phyloP scores from a whole-genome alignment of 2,329 filamentous ascomycete genomes.

The Pestalotiopsis fici region DNA sequence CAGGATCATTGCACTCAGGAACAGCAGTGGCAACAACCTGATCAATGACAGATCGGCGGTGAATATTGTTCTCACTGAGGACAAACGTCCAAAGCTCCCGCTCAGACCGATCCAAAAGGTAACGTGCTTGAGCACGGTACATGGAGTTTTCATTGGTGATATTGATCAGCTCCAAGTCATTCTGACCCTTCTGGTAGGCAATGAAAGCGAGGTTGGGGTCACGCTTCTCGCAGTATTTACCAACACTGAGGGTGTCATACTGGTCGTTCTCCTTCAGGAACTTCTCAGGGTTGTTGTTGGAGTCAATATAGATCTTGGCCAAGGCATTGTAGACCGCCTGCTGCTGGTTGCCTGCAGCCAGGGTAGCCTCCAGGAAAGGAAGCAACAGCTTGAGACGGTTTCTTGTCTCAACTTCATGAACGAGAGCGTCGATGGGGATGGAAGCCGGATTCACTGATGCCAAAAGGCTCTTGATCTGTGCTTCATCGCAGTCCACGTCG shows the following conservation, averaged over 20 bases:
- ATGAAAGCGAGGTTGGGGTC: conserved; percentile 96
- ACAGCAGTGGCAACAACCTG: conserved; percentile 96
- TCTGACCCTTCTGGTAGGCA: conserved; percentile 94
- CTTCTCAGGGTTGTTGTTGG: conserved; percentile 95
- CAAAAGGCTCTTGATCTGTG: conserved; percentile 90
- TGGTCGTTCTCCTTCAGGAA: conserved; percentile 97
- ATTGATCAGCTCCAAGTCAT: conserved; percentile 93
- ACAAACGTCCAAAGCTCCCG: conserved; percentile 93
- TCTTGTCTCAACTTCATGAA: conserved; percentile 90
- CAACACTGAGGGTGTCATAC: conserved; percentile 88
- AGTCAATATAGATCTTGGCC: conserved; percentile 99
- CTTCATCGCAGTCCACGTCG: conserved; percentile 96
- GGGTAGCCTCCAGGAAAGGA: conserved; percentile 91
- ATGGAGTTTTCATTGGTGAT: conserved; percentile 99
- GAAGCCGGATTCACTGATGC: conserved; percentile 79
- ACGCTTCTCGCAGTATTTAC: conserved; percentile 98
- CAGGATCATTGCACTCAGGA: conserved; percentile 86
- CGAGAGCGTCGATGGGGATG: conserved; percentile 92
- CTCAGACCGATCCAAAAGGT: conserved; percentile 88
- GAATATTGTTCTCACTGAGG: conserved; percentile 91
- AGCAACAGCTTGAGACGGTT: conserved; percentile 94
- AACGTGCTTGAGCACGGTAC: conserved; percentile 97
- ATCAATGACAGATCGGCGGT: conserved; percentile 90
- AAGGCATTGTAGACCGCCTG: conserved; percentile 96
- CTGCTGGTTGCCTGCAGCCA: conserved; percentile 89